phyloP scores from a whole-genome alignment of 1,284 basidiomycete genomes.

The Sphaerobolus stellatus region DNA sequence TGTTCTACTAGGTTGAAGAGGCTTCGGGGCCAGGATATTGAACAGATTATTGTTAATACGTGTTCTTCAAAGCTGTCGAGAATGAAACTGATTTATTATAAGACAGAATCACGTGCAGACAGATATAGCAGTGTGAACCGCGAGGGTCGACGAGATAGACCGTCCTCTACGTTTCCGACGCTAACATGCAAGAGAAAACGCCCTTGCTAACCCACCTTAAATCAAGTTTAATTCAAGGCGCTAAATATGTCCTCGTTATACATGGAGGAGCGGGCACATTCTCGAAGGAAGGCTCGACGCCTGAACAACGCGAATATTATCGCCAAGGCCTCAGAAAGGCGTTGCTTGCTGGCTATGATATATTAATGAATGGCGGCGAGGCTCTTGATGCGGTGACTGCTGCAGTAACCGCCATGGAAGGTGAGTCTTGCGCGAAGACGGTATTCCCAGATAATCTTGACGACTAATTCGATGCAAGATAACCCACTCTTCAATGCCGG shows the following conservation, averaged over 20 bases:
- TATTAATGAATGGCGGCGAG: slow-evolving; percentile 66
- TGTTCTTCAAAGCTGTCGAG: too few species aligned
- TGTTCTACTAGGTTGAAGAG: too few species aligned
- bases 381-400: slow-evolving; percentile 82
- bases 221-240: too few species aligned
- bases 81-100: too few species aligned
- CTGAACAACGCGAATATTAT: slow-evolving; percentile 59
- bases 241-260: slow-evolving; percentile 58
- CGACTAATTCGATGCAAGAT: slow-evolving; percentile 42
- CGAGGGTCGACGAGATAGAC: too few species aligned
- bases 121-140: too few species aligned
- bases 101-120: too few species aligned
- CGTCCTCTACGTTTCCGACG: too few species aligned
- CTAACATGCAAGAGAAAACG: too few species aligned
- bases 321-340: slow-evolving; percentile 53
- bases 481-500: slow-evolving; percentile 75
- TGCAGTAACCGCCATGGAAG: slow-evolving; percentile 73
- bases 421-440: slow-evolving; percentile 33
- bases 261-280: slow-evolving; percentile 81
- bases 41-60: too few species aligned
- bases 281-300: slow-evolving; percentile 56
- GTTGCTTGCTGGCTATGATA: slow-evolving; percentile 59
- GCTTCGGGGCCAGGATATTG: too few species aligned
- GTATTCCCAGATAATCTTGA: not conserved
- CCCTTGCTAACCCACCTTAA: too few species aligned